Evolutionary conservation across 371 early-diverging fungal genomes (phyloP), one percentile per base, ranked within the genome.

Genomic region (Circinella minor): DNA sequence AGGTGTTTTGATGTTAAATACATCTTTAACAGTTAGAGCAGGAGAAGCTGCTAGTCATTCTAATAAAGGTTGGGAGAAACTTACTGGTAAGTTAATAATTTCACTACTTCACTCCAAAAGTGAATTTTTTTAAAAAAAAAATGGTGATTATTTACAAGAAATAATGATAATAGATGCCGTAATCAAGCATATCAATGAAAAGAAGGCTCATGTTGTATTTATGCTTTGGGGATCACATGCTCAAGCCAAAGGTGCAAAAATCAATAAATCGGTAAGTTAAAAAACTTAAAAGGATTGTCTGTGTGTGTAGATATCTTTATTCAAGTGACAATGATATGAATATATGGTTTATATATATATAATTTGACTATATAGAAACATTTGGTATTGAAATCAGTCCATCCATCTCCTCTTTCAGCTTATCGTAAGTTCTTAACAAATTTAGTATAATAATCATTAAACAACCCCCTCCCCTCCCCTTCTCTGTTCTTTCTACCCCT

Each of bases 141-240:
- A 4, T 54, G 51, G n/a, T n/a, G n/a, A 13, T 3, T 1, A 48
- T 4, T 18, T 49, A 46, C 39, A 17, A 4, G 14, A 20, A 46
- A 61, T 14, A 18, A n/a, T 68, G 39, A 51, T 5, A 14, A 51
- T 57, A 82, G 94, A 98, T 75, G 87, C 91, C 4, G 90, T 98
- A 20, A 87, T 99, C 54, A 74, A 81, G 14, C 79, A 90, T 57
- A 76, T 99, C 60, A 94, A 89, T 75, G 81, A 87, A 18, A 79
- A 83, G 39, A 80, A 85, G 7, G 67, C 71, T 1, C 79, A 90
- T 59, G 87, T 97, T 17, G 99, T 98, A 49, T 99, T 99, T 82
- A 90, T 99, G 81, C 86, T 99, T n/a, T 99, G 99, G 99, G 99
- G 99, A n/a, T 71, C 77, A 6, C 86, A 91, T 78, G 97, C 98